phyloP scores from a whole-genome alignment of 148 eudicot genomes.

The Arbutus unedo region DNA sequence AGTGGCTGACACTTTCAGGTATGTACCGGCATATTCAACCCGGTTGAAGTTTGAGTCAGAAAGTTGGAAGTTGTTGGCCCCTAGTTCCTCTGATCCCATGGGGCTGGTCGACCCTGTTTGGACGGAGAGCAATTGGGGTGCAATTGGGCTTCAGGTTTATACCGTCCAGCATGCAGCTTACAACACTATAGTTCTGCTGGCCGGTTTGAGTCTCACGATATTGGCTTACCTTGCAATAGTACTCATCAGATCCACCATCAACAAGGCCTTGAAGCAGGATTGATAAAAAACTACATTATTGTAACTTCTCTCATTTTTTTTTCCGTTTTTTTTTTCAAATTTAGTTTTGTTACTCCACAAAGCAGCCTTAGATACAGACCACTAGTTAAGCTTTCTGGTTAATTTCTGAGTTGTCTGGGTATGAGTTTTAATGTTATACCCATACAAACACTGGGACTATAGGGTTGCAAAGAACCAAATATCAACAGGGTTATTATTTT shows the following conservation, averaged over 20 bases:
- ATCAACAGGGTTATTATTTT: background rate
- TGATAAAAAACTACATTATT: slow-evolving; percentile 22
- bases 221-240: slow-evolving; percentile 53
- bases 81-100: slow-evolving; percentile 68
- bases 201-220: slow-evolving; percentile 60
- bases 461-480: slow-evolving; percentile 11
- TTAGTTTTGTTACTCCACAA: background rate
- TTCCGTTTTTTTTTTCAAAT: background rate
- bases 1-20: slow-evolving; percentile 43
- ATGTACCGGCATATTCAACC: slow-evolving; percentile 87
- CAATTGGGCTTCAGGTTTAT: slow-evolving; percentile 57
- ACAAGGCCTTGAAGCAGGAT: slow-evolving; percentile 76
- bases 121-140: slow-evolving; percentile 96
- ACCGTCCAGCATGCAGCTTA: slow-evolving; percentile 48
- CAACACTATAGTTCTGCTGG: slow-evolving; percentile 54
- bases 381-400: background rate
- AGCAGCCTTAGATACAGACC: background rate
- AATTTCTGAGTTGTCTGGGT: background rate
- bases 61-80: slow-evolving; percentile 64
- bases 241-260: slow-evolving; percentile 45
- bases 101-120: slow-evolving; percentile 69
- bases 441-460: background rate
- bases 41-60: slow-evolving; percentile 72
- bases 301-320: background rate
- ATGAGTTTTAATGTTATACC: background rate